Evolutionary conservation across 1,139 yeast genomes (phyloP).

Genomic region (Meyerozyma elateridarum): DNA sequence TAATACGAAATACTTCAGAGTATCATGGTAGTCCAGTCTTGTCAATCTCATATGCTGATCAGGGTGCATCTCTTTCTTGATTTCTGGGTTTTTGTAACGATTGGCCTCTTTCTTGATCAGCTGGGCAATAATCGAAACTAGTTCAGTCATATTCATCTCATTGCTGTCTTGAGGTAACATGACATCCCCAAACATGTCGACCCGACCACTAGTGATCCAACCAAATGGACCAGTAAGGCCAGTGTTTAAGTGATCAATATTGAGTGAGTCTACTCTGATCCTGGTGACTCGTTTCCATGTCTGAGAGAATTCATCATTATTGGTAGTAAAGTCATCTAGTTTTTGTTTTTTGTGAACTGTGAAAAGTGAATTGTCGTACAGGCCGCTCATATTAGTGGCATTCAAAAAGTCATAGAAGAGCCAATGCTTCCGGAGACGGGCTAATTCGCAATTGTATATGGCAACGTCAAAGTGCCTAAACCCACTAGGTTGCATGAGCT

Average conservation of each 20-base stretch:
- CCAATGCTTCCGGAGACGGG: slow-evolving; percentile 86
- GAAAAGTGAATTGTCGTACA: slow-evolving; percentile 88
- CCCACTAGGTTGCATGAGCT: slow-evolving; percentile 73
- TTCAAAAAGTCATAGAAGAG: slow-evolving; percentile 79
- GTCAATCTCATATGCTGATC: slow-evolving; percentile 27
- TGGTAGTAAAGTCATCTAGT: slow-evolving; percentile 35
- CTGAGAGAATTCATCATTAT: slow-evolving; percentile 5
- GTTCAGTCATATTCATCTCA: slow-evolving; percentile 36
- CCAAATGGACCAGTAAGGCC: slow-evolving; percentile 95
- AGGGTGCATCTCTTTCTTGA: slow-evolving; percentile 17
- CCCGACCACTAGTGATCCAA: slow-evolving; percentile 90
- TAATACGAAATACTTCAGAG: slow-evolving; percentile 60
- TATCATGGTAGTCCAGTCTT: slow-evolving; percentile 26
- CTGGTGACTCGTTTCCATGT: slow-evolving; percentile 66
- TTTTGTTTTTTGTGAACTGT: slow-evolving; percentile 80
- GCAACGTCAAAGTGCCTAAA: slow-evolving; percentile 85
- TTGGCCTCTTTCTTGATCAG: slow-evolving; percentile 38
- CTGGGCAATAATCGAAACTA: slow-evolving; percentile 36
- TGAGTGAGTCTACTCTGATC: slow-evolving; percentile 76
- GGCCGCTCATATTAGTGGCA: slow-evolving; percentile 82
- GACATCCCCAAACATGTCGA: slow-evolving; percentile 88
- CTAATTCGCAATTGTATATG: slow-evolving; percentile 77
- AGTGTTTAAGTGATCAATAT: slow-evolving; percentile 81
- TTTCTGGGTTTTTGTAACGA: slow-evolving; percentile 34
- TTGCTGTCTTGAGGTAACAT: slow-evolving; percentile 66